Evolutionary conservation across 805 yeast genomes (phyloP).

Genomic region (Brettanomyces nanus): DNA sequence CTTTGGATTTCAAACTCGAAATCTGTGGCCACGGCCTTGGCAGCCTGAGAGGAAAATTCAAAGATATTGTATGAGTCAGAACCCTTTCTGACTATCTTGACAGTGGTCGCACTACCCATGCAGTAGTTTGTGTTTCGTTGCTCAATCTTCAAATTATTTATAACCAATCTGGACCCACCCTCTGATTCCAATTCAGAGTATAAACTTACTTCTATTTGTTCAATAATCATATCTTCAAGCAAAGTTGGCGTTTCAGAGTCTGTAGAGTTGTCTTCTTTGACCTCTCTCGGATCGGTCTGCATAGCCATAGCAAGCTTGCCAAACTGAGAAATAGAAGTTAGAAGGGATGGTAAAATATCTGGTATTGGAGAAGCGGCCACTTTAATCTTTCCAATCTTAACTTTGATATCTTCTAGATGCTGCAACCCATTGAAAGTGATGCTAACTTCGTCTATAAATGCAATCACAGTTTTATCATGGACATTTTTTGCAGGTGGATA

Average conservation of each 20-base stretch:
- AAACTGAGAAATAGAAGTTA: conserved; percentile 31
- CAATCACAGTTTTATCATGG: conserved; percentile 7
- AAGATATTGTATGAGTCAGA: no score
- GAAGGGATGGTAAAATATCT: conserved; percentile 28
- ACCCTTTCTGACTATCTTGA: conserved; percentile 21
- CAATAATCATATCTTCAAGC: conserved; percentile 33
- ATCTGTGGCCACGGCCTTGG: conserved; percentile 33
- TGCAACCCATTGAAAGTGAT: conserved; percentile 42
- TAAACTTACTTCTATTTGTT: conserved; percentile 32
- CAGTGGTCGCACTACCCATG: conserved; percentile 39
- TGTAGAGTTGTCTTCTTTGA: not conserved
- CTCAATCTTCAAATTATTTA: conserved; percentile 29
- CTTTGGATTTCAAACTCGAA: conserved; percentile 42
- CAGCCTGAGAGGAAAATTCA: conserved; percentile 3
- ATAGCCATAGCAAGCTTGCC: conserved; percentile 7
- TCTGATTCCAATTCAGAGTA: conserved; percentile 34
- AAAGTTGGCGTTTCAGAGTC: conserved; percentile 10
- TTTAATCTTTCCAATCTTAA: conserved; percentile 33
- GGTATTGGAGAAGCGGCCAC: conserved; percentile 38
- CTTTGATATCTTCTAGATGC: conserved; percentile 26
- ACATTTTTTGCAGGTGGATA: not conserved
- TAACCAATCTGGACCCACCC: conserved; percentile 29
- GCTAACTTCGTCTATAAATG: conserved; percentile 29
- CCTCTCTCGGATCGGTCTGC: not conserved
- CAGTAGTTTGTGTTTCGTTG: conserved; percentile 34